Evolutionary conservation across 805 yeast species (phyloP), one percentile per base, ranked within the genome.

Genomic region (Candida maltosa): DNA sequence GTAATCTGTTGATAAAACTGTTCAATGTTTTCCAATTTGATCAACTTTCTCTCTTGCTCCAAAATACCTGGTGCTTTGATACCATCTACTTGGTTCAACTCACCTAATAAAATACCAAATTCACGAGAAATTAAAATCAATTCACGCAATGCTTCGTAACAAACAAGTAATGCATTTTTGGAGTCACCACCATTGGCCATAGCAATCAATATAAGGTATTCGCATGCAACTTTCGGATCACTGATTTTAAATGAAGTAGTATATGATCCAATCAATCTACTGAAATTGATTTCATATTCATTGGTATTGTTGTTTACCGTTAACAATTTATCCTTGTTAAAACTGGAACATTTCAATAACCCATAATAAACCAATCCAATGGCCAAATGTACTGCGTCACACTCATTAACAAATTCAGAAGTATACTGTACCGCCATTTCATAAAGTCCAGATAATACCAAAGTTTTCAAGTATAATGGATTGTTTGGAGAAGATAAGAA

Each of bases 181-280:
- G 58, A 52, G 15, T 24, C 35, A 15, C 19, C 36, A 8, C 64
- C 66, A 14, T 49, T 50, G 4, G 65, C 51, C 47, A 87, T 49
- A 31, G 86, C 80, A 18, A 88, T 79, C 46, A 85, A 65, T 17
- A 84, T 70, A 34, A 91, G 61, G 52, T 93, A 93, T 55, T 91
- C 96, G n/a, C 86, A 84, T 1, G 97, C 97, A 38, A 83, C 86
- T 49, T 81, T 76, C 16, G 97, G 95, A 60, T 88, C 95, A 26
- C 91, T 76, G 39, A 77, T 76, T 49, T 88, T 81, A 69, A 93
- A 91, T 12, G 81, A 76, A 42, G 88, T 74, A 8, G 93, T 84
- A 59, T 87, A 91, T 15, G 80, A 76, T 1, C 94, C 95, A 32
- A 93, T 48, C 34, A 87, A 56, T 38, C 85, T 70, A 14, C 84